phyloP scores from a whole-genome alignment of 129 eudicot species.

The Chrysanthemum lavandulifolium region DNA sequence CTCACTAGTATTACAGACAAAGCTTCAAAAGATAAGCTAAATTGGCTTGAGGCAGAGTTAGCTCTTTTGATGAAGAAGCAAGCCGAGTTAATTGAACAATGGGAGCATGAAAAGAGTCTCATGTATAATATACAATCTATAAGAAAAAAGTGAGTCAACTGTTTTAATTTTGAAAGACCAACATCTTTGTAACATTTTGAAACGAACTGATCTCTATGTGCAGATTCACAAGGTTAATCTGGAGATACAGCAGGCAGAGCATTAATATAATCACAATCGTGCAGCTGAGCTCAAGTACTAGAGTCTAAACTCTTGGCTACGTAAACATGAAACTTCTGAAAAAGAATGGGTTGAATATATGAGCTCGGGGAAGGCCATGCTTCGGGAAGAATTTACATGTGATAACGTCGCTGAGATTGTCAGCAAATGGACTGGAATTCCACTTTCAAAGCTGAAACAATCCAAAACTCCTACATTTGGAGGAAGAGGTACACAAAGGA shows the following conservation, averaged over 20 bases:
- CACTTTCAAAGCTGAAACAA: slow-evolving; percentile 91
- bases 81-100: slow-evolving; percentile 70
- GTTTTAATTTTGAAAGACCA: neutral
- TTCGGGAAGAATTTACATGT: slow-evolving; percentile 93
- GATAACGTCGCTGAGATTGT: slow-evolving; percentile 89
- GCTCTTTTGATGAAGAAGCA: slow-evolving; percentile 72
- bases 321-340: slow-evolving; percentile 86
- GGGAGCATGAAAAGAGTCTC: slow-evolving; percentile 92
- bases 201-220: slow-evolving; percentile 3
- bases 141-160: slow-evolving; percentile 67
- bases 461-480: slow-evolving; percentile 74
- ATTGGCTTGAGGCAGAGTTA: slow-evolving; percentile 80
- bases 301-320: slow-evolving; percentile 72
- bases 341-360: slow-evolving; percentile 73
- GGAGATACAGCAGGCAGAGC: slow-evolving; percentile 97
- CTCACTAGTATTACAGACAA: slow-evolving; percentile 88
- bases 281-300: slow-evolving; percentile 95
- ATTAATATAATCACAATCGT: slow-evolving; percentile 93
- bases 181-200: neutral
- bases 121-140: slow-evolving; percentile 90
- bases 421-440: slow-evolving; percentile 98
- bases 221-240: slow-evolving; percentile 95
- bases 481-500: slow-evolving; percentile 84
- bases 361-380: slow-evolving; percentile 93
- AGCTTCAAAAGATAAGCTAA: slow-evolving; percentile 87